phyloP scores from a whole-genome alignment of 1,284 basidiomycete genomes.

The Apiotrichum sp. region DNA sequence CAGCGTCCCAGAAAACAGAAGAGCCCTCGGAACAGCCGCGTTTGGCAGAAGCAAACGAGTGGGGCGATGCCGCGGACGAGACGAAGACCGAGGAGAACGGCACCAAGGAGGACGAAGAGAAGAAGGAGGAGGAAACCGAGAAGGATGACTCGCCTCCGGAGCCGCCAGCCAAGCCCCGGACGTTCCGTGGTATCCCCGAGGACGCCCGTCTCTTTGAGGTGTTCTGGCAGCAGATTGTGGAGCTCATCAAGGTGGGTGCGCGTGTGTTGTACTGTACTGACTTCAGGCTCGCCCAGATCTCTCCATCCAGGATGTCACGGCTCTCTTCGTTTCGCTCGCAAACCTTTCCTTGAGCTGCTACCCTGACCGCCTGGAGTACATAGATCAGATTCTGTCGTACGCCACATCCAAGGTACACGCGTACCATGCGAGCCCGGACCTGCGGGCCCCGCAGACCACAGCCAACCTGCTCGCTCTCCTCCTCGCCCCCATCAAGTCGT shows the following conservation, averaged over 20 bases:
- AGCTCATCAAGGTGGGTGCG: constrained; percentile 75
- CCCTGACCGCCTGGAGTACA: constrained; percentile 87
- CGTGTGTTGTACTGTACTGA: not conserved
- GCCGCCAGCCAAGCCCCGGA: constrained; percentile 37
- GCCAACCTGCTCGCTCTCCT: constrained; percentile 82
- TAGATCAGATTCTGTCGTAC: constrained; percentile 86
- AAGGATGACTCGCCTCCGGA: constrained; percentile 10
- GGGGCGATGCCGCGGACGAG: constrained; percentile 15
- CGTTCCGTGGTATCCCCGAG: constrained; percentile 84
- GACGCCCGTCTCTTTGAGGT: constrained; percentile 90
- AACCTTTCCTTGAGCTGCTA: constrained; percentile 92
- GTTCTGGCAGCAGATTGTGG: constrained; percentile 96
- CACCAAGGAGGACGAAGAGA: constrained; percentile 12
- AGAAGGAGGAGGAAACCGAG: constrained; percentile 12
- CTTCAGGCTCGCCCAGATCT: constrained; percentile 82
- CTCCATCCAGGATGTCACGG: constrained; percentile 91
- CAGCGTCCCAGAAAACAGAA: not conserved
- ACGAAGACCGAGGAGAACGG: constrained; percentile 5
- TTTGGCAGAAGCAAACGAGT: constrained; percentile 38
- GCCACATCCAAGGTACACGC: constrained; percentile 78
- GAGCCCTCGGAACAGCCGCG: not conserved
- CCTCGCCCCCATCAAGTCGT: constrained; percentile 85
- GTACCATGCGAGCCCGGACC: constrained; percentile 73
- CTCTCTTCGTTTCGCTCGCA: constrained; percentile 82
- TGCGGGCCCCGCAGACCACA: constrained; percentile 78